phyloP scores from a whole-genome alignment of 1,284 basidiomycete genomes.

The Microbotryomycetes sp. region DNA sequence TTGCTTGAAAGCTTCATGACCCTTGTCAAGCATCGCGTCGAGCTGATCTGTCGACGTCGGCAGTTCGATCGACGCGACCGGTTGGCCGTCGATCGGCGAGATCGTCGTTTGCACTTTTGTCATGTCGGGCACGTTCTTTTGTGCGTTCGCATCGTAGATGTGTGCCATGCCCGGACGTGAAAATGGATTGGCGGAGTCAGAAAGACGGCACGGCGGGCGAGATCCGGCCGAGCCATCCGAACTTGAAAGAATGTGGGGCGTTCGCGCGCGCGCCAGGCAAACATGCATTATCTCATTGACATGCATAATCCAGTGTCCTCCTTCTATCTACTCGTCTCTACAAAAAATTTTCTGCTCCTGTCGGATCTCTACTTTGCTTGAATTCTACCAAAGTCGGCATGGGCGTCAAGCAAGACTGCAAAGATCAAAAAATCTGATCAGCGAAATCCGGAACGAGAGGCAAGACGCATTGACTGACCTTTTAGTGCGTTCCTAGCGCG shows the following conservation, averaged over 20 bases:
- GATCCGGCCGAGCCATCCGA: too few relatives aligned
- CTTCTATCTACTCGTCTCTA: background rate
- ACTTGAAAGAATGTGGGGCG: too few relatives aligned
- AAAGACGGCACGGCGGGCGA: too few relatives aligned
- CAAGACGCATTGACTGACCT: too few relatives aligned
- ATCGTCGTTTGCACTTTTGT: constrained; percentile 46
- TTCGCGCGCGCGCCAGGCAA: background rate
- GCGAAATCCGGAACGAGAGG: too few relatives aligned
- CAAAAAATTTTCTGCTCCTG: background rate
- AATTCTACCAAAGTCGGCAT: background rate
- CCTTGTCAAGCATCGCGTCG: constrained; percentile 52
- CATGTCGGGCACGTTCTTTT: constrained; percentile 36
- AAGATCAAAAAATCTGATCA: background rate
- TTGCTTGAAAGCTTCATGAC: constrained; percentile 59
- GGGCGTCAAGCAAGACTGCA: background rate
- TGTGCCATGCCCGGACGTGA: background rate
- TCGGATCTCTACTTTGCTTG: background rate
- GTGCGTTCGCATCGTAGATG: constrained; percentile 3
- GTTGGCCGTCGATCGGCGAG: constrained; percentile 46
- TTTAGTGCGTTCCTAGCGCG: constrained; percentile 82
- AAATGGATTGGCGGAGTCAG: background rate
- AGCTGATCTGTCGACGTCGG: constrained; percentile 47
- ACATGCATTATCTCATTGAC: background rate
- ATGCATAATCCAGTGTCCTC: background rate
- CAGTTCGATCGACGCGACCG: constrained; percentile 43